Conservation (phyloP, 2,329 filamentous ascomycete genomes). For the Ascochyta koolunga region DNA sequence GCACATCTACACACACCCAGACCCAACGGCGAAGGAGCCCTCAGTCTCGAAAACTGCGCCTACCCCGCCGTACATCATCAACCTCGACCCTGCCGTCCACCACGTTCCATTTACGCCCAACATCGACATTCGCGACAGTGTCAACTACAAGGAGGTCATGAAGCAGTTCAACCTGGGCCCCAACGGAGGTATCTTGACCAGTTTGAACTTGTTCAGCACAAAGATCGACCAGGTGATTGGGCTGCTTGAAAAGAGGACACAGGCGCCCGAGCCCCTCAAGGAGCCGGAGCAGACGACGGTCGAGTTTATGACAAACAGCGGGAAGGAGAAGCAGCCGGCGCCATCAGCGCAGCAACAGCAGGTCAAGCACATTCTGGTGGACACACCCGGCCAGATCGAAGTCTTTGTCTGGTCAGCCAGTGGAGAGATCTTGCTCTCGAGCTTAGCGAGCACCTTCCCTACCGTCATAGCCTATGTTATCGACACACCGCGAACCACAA, state of each 20-base stretch:
- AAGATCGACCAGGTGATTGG: constrained; percentile 95
- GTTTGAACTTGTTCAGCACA: constrained; percentile 93
- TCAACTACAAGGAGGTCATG: constrained; percentile 99
- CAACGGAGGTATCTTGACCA: constrained; percentile 95
- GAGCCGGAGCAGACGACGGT: constrained; percentile 42
- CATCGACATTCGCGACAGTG: constrained; percentile 97
- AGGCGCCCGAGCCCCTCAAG: constrained; percentile 52
- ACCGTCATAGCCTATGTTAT: constrained; percentile 98
- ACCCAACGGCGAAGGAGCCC: constrained; percentile 46
- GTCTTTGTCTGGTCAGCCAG: constrained; percentile 98
- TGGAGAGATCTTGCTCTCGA: constrained; percentile 91
- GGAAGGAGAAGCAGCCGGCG: constrained; percentile 32
- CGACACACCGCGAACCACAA: constrained; percentile 90
- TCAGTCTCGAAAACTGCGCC: constrained; percentile 36
- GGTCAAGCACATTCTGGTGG: constrained; percentile 82
- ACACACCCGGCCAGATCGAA: constrained; percentile 97
- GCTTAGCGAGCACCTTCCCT: constrained; percentile 89
- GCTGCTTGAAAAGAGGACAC: constrained; percentile 86
- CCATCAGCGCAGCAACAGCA: constrained; percentile 59
- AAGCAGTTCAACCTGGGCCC: constrained; percentile 97
- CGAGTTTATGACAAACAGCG: constrained; percentile 44
- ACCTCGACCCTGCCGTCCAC: constrained; percentile 93
- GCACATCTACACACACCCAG: constrained; percentile 79
- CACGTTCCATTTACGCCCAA: constrained; percentile 95
- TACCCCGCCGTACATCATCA: constrained; percentile 88